Conservation (phyloP, 768 basidiomycete species). For the Chalciporus sphaerocephalus region DNA sequence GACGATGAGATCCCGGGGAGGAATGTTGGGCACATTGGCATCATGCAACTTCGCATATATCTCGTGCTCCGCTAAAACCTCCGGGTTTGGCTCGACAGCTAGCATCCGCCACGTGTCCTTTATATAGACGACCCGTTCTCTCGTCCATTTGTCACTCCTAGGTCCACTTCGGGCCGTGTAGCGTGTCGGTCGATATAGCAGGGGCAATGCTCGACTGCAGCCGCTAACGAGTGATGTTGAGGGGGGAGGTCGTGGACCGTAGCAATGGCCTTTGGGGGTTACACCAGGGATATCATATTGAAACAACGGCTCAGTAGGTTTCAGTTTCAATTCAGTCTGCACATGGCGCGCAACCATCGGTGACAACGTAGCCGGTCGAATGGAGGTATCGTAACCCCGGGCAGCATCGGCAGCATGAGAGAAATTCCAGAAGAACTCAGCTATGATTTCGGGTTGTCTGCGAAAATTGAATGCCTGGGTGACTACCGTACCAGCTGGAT, state of each 20-base stretch:
- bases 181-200: neutral
- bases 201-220: neutral
- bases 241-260: no score
- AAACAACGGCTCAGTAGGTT: neutral
- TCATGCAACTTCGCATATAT: no score
- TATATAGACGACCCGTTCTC: neutral
- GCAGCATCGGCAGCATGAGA: slow-evolving; percentile 4
- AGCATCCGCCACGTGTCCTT: neutral
- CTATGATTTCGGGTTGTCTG: slow-evolving; percentile 7
- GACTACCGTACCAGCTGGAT: slow-evolving; percentile 31
- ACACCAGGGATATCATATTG: neutral
- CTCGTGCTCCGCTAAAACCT: no score
- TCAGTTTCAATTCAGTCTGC: neutral
- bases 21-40: no score
- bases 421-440: slow-evolving; percentile 27
- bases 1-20: no score
- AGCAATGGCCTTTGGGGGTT: no score
- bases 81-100: neutral
- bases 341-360: neutral
- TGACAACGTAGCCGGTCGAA: slow-evolving; percentile 5
- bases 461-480: slow-evolving; percentile 22
- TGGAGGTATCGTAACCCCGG: slow-evolving; percentile 28
- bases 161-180: neutral
- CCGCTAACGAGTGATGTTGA: neutral
- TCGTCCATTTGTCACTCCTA: neutral